Evolutionary conservation across 441 rosid genomes (phyloP).

Genomic region (Rhodomyrtus psidioides): DNA sequence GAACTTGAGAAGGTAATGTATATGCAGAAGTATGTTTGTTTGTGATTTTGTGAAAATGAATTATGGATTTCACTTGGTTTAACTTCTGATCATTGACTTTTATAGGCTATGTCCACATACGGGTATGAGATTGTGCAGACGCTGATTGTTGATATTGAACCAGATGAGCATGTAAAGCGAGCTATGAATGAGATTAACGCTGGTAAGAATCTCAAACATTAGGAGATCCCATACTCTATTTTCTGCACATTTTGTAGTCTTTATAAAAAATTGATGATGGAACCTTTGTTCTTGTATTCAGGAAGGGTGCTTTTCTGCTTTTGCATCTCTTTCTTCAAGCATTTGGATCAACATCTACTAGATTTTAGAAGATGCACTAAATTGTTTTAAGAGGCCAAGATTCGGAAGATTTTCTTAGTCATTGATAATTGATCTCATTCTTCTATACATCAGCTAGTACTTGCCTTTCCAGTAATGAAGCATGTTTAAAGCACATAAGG

Average conservation of each 20-base stretch:
- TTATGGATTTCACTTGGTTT: neutral
- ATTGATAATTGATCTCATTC: neutral
- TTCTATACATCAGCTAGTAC: neutral
- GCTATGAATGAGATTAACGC: slow-evolving; percentile 70
- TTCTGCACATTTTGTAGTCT: neutral
- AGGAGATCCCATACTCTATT: neutral
- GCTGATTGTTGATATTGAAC: slow-evolving; percentile 46
- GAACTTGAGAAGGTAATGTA: slow-evolving; percentile 21
- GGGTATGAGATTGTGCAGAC: slow-evolving; percentile 62
- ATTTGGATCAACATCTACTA: neutral
- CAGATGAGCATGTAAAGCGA: slow-evolving; percentile 43
- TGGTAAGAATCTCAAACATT: slow-evolving; percentile 11
- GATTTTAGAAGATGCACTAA: neutral
- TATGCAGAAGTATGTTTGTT: neutral
- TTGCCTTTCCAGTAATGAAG: neutral
- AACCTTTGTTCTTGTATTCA: neutral
- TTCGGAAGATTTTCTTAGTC: neutral
- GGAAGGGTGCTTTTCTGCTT: neutral
- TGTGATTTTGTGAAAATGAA: neutral
- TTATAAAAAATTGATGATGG: neutral
- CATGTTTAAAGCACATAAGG: neutral
- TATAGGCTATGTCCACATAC: slow-evolving; percentile 57
- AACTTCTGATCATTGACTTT: neutral
- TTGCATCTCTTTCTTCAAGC: neutral
- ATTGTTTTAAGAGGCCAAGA: neutral